Percentiles rank a stretch among this genome's conserved stretches.
phyloP scores from a whole-genome alignment of 208 protist genomes.

The Endotrypanum monterogeii region DNA sequence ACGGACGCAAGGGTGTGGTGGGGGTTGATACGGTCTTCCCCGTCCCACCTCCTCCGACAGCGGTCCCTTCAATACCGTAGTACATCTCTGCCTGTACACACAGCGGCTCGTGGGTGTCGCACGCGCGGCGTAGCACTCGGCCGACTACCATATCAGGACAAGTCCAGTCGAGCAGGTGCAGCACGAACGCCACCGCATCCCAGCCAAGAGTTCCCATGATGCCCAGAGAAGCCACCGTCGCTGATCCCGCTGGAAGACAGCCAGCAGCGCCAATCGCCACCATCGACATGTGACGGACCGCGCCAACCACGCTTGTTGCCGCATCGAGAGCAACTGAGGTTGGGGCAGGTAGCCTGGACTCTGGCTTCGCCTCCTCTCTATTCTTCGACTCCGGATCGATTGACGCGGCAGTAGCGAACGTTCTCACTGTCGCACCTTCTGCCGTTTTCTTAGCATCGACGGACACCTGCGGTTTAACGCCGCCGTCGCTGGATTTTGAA shows the following conservation, averaged over 20 bases:
- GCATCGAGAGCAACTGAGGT: conserved; percentile 22
- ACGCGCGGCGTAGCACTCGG: conserved; percentile 21
- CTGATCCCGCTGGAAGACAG: background rate
- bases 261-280: conserved; percentile 10
- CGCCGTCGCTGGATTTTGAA: background rate
- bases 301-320: conserved; percentile 9
- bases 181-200: conserved; percentile 29
- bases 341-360: background rate
- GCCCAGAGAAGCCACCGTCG: conserved; percentile 3
- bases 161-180: conserved; percentile 35
- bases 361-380: background rate
- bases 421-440: background rate
- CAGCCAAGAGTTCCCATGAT: conserved; percentile 33
- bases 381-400: background rate
- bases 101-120: background rate
- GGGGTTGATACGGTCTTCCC: background rate
- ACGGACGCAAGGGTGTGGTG: background rate
- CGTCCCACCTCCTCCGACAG: background rate
- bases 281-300: conserved; percentile 13
- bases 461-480: background rate
- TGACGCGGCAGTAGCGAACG: background rate
- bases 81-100: conserved; percentile 32
- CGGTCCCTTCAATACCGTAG: conserved; percentile 22
- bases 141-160: conserved; percentile 34
- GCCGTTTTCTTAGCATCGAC: background rate